phyloP scores from a whole-genome alignment of 2,329 filamentous ascomycete species.

The Botrytis galanthina region DNA sequence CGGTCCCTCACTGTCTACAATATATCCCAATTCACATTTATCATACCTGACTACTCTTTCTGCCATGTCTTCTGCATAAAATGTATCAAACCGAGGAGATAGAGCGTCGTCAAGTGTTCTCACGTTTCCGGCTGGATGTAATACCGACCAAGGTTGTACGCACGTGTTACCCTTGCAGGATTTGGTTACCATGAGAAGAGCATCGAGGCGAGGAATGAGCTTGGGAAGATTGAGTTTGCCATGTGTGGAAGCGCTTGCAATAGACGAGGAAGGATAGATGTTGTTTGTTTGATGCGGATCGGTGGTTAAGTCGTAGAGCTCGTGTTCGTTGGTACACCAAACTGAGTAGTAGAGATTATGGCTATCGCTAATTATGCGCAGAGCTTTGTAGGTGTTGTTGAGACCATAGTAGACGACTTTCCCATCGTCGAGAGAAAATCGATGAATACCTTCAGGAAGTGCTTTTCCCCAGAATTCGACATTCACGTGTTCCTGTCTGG shows the following conservation, averaged over 20 bases:
- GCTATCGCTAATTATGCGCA: slow-evolving; percentile 44
- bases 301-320: slow-evolving; percentile 60
- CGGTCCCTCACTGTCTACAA: slow-evolving; percentile 52
- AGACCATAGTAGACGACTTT: slow-evolving; percentile 29
- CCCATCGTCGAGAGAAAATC: slow-evolving; percentile 33
- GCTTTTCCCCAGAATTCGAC: slow-evolving; percentile 47
- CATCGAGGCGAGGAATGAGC: slow-evolving; percentile 49
- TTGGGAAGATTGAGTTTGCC: not conserved
- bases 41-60: slow-evolving; percentile 49
- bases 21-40: slow-evolving; percentile 55
- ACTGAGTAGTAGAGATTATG: slow-evolving; percentile 66
- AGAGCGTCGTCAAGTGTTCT: slow-evolving; percentile 52
- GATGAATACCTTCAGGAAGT: slow-evolving; percentile 33
- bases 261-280: slow-evolving; percentile 34
- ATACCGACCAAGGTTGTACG: slow-evolving; percentile 53
- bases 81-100: slow-evolving; percentile 47
- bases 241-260: slow-evolving; percentile 30
- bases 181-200: slow-evolving; percentile 59
- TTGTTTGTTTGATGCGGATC: slow-evolving; percentile 55
- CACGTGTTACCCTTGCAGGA: slow-evolving; percentile 56
- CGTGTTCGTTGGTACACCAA: slow-evolving; percentile 67
- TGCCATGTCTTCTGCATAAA: slow-evolving; percentile 49
- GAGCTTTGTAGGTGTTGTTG: slow-evolving; percentile 51
- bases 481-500: slow-evolving; percentile 47
- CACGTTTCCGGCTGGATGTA: slow-evolving; percentile 54